These are phyloP conservation scores for Apiospora hydei DNA, from an alignment of 2,329 filamentous ascomycete species.

Conservation along the genomic window DNA sequence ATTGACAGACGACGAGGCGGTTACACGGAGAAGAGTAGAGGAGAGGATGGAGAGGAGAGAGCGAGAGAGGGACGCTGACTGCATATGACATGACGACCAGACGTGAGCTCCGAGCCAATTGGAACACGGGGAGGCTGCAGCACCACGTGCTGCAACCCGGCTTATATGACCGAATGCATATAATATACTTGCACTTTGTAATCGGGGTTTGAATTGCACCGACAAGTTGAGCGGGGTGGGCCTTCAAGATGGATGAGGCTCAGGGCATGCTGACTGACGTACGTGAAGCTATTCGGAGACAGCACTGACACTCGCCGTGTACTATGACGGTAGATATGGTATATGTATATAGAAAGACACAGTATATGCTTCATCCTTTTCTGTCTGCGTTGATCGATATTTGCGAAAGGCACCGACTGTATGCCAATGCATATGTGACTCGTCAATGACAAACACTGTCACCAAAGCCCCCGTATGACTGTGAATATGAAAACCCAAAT, in stretches of 20 bases:
- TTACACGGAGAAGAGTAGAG: background rate
- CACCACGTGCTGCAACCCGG: conserved; percentile 3
- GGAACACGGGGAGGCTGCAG: background rate
- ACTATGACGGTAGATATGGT: too few relatives aligned
- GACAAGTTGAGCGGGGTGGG: background rate
- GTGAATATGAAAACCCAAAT: too few relatives aligned
- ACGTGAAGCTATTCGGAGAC: background rate
- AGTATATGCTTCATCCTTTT: too few relatives aligned
- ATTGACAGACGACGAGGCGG: too few relatives aligned
- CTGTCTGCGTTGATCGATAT: background rate
- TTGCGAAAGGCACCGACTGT: background rate
- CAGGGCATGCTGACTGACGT: background rate
- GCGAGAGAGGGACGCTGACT: background rate
- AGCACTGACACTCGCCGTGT: too few relatives aligned
- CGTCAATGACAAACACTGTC: too few relatives aligned
- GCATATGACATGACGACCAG: background rate
- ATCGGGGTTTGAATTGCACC: background rate
- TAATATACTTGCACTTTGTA: background rate
- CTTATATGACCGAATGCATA: background rate
- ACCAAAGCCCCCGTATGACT: too few relatives aligned
- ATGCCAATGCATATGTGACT: too few relatives aligned
- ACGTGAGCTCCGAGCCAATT: conserved; percentile 7
- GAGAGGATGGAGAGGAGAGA: background rate
- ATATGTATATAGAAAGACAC: too few relatives aligned
- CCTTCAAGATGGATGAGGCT: background rate